These are phyloP conservation scores for Lepiota subincarnata DNA, from an alignment of 768 basidiomycete species.

Conservation along the genomic window DNA sequence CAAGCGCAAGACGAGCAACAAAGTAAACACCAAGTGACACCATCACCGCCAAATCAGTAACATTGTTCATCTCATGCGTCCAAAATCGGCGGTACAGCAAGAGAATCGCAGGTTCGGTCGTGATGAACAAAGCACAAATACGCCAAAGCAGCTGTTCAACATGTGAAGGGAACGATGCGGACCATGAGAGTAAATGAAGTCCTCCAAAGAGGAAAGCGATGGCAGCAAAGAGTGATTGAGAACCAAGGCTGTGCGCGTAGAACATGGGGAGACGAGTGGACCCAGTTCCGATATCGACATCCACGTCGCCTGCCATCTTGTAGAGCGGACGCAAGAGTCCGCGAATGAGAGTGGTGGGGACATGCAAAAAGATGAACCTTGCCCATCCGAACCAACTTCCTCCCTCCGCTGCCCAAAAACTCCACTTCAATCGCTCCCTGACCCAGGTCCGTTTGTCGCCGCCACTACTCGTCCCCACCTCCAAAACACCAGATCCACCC, in stretches of 20 bases:
- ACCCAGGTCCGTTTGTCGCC: not conserved
- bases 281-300: not conserved
- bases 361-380: not conserved
- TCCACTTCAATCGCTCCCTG: not conserved
- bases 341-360: not conserved
- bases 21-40: not conserved
- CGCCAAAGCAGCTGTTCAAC: not conserved
- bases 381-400: not conserved
- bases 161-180: not conserved
- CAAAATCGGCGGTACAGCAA: not conserved
- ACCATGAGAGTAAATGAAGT: not conserved
- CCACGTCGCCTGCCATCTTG: not conserved
- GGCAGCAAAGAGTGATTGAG: not conserved
- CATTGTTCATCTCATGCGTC: not conserved
- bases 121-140: not conserved
- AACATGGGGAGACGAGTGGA: not conserved
- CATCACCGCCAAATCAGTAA: not conserved
- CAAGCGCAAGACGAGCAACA: not conserved
- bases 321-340: not conserved
- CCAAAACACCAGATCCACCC: not conserved
- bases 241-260: not conserved
- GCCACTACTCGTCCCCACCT: not conserved
- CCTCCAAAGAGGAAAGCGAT: slow-evolving; percentile 1
- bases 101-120: not conserved
- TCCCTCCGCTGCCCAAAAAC: not conserved